Evolutionary conservation across 352 stramenopile genomes (phyloP), one percentile per base, ranked within the genome.

Genomic region (Pythium monospermum): DNA sequence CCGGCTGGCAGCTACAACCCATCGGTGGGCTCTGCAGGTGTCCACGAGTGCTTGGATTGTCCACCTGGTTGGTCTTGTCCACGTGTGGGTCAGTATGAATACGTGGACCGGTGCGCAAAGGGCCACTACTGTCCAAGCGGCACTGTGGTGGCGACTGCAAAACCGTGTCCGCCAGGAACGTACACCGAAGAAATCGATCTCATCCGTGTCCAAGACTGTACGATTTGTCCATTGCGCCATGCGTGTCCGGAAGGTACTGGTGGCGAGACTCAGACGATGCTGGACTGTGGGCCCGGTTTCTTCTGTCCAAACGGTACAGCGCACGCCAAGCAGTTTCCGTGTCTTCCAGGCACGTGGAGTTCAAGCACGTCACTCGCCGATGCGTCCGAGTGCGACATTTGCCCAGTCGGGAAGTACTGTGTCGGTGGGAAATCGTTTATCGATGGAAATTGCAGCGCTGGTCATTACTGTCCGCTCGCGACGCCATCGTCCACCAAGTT

Each of bases 401-500:
- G 89, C 26, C 73, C 87, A 0, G 69, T 71, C 16, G 92, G 92
- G 19, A 82, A 76, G 45, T 98, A 93, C 59, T 97, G 91, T 46
- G 64, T 73, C 31, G 88, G 85, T 18, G 84, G 72, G 4, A 92
- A 91, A 28, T 79, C 73, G 1, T 78, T 68, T 37, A 75, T 91
- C 28, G 83, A 93, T 42, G 83, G 80, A 12, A 66, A 48, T 30
- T 93, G 83, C 55, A 76, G 72, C 31, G 44, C 83, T 0, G 92
- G 92, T 0, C 68, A 97, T 57, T 97, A 96, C 52, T 98, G 92
- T 58, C 87, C 87, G 11, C 64, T 94, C 15, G 75, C 71, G 13
- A 95, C 91, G 2, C 59, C 69, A 6, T 78, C 69, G 0, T 55
- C 69, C 6, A 85, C 69, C 6, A 69, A 78, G 35, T 94, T 80